These are phyloP conservation scores for Westerdykella aurantiaca DNA, from an alignment of 2,329 filamentous ascomycete genomes.

Conservation along the genomic window DNA sequence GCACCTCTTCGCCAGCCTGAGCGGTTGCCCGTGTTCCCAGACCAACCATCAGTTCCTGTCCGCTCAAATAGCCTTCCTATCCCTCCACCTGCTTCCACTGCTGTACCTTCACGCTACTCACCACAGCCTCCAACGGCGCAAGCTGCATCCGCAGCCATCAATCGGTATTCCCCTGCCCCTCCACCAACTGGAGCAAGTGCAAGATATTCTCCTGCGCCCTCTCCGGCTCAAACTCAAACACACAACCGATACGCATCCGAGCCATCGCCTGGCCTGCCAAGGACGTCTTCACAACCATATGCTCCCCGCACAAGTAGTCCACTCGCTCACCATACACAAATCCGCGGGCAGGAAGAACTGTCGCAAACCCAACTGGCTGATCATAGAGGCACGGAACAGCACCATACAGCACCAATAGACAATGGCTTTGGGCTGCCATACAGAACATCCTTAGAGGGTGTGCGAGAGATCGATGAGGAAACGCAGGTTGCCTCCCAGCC, in stretches of 20 bases:
- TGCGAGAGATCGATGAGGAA: slow-evolving; percentile 30
- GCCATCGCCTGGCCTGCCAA: slow-evolving; percentile 25
- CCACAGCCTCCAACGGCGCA: slow-evolving; percentile 14
- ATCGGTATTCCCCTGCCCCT: slow-evolving; percentile 56
- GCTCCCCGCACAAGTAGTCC: slow-evolving; percentile 61
- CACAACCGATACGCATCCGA: slow-evolving; percentile 35
- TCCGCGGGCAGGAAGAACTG: neutral
- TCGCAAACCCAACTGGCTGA: neutral
- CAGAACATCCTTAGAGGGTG: slow-evolving; percentile 27
- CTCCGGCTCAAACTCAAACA: slow-evolving; percentile 26
- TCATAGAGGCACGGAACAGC: slow-evolving; percentile 7
- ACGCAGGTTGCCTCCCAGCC: slow-evolving; percentile 9
- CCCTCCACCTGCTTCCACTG: slow-evolving; percentile 22
- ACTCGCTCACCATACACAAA: slow-evolving; percentile 46
- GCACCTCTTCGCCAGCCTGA: slow-evolving; percentile 40
- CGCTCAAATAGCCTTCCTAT: slow-evolving; percentile 29
- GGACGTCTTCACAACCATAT: slow-evolving; percentile 47
- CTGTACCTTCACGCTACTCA: slow-evolving; percentile 36
- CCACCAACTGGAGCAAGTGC: slow-evolving; percentile 18
- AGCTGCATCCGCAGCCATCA: slow-evolving; percentile 32
- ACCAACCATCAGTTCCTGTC: slow-evolving; percentile 25
- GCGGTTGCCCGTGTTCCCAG: slow-evolving; percentile 34
- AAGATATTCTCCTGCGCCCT: slow-evolving; percentile 42
- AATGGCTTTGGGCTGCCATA: slow-evolving; percentile 9
- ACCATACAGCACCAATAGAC: neutral